Evolutionary conservation across 352 stramenopile species (phyloP).

Genomic region (Phytophthora syringae): DNA sequence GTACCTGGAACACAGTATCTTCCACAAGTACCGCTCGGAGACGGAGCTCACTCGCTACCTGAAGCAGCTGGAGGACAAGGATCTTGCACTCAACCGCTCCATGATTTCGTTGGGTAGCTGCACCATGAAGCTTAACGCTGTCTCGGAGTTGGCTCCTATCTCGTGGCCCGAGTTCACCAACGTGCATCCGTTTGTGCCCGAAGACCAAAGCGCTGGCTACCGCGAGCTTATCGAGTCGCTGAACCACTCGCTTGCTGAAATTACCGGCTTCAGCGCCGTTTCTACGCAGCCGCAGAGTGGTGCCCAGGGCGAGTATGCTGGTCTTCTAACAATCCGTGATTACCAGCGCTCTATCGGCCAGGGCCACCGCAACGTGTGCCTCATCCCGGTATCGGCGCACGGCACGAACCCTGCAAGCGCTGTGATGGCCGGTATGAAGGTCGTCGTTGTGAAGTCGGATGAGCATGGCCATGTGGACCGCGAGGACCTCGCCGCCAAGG

Average conservation of each 20-base stretch:
- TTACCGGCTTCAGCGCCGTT: constrained; percentile 98
- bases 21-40: constrained; percentile 98
- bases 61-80: constrained; percentile 98
- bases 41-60: constrained; percentile 97
- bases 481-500: constrained; percentile 95
- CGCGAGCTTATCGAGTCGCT: constrained; percentile 97
- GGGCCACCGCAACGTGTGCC: constrained; percentile 96
- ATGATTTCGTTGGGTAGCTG: constrained; percentile 99
- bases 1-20: constrained; percentile 96
- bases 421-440: constrained; percentile 99
- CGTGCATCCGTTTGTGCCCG: constrained; percentile 98
- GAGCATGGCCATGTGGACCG: constrained; percentile 97
- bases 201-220: constrained; percentile 96
- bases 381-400: constrained; percentile 99
- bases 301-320: constrained; percentile 98
- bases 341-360: constrained; percentile 95
- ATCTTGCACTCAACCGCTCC: constrained; percentile 98
- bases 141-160: constrained; percentile 96
- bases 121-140: constrained; percentile 99
- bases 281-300: constrained; percentile 98
- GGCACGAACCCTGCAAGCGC: constrained; percentile 98
- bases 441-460: constrained; percentile 97
- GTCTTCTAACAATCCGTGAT: constrained; percentile 96
- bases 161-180: constrained; percentile 98
- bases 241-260: constrained; percentile 96